A percentile compares a stretch with the other conserved stretches of the same genome.
Conservation (phyloP, 768 basidiomycete genomes). For the Kwoniella sp. region DNA sequence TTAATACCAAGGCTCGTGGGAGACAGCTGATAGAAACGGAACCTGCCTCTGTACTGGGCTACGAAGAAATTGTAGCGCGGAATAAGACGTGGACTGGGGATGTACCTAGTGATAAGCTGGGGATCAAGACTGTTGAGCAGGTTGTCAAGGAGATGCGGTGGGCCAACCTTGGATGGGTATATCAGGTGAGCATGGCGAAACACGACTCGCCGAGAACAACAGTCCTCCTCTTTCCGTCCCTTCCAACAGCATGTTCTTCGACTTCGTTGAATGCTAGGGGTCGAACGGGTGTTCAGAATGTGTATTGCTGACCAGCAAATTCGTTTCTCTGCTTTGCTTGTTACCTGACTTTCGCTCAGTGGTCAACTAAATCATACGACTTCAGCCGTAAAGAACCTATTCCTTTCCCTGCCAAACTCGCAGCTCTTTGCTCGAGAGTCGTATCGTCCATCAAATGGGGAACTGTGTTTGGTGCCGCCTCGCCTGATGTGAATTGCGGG, state of each 20-base stretch:
- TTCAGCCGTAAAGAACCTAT: slow-evolving; percentile 69
- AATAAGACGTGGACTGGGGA: slow-evolving; percentile 65
- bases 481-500: slow-evolving; percentile 56
- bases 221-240: not conserved
- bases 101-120: slow-evolving; percentile 65
- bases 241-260: not conserved
- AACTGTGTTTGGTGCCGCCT: slow-evolving; percentile 59
- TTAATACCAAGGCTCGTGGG: slow-evolving; percentile 58
- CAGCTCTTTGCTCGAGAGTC: slow-evolving; percentile 65
- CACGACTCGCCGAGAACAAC: no score
- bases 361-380: slow-evolving; percentile 94
- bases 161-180: slow-evolving; percentile 94
- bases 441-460: slow-evolving; percentile 72
- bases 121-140: slow-evolving; percentile 60
- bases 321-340: no score
- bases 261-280: not conserved
- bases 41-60: slow-evolving; percentile 65
- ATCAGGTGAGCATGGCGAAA: slow-evolving; percentile 61
- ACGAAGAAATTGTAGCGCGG: slow-evolving; percentile 61
- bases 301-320: no score
- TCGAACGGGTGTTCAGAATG: not conserved
- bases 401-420: slow-evolving; percentile 64
- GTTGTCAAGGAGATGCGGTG: slow-evolving; percentile 81
- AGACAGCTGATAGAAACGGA: slow-evolving; percentile 68
- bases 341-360: slow-evolving; percentile 63